These are phyloP conservation scores for Lipomyces kockii DNA, from an alignment of 805 yeast genomes.

Conservation along the genomic window DNA sequence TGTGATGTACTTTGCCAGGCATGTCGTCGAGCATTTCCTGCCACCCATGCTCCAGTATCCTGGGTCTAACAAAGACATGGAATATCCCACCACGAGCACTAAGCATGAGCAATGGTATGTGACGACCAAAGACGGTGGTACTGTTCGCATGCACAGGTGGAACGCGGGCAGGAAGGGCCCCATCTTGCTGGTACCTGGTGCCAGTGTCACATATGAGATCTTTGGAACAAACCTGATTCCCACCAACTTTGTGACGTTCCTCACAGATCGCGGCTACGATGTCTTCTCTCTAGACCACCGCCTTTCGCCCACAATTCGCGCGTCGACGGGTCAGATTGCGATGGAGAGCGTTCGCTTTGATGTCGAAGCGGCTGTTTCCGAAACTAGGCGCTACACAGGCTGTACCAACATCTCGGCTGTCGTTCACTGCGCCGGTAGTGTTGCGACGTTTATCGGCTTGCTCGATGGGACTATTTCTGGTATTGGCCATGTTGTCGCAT, in stretches of 20 bases:
- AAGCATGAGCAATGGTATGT: neutral
- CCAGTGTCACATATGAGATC: neutral
- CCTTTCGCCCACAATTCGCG: slow-evolving; percentile 1
- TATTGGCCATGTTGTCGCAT: neutral
- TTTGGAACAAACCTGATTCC: neutral
- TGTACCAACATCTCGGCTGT: neutral
- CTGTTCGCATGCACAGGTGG: neutral
- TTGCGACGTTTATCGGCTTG: neutral
- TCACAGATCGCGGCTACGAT: neutral
- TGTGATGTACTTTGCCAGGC: neutral
- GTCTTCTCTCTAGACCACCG: neutral
- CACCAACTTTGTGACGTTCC: neutral
- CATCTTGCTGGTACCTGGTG: neutral
- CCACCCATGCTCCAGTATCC: slow-evolving; percentile 1
- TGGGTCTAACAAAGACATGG: neutral
- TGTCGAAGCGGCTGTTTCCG: slow-evolving; percentile 1
- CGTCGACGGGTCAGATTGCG: neutral
- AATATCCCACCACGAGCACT: neutral
- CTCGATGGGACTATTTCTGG: neutral
- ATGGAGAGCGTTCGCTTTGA: slow-evolving; percentile 1
- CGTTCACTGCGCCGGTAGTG: neutral
- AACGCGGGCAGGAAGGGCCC: neutral
- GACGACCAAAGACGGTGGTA: neutral
- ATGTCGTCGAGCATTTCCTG: neutral
- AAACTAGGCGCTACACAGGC: neutral